phyloP scores from a whole-genome alignment of 139 green algal species.

The Chlorella sorokiniana region DNA sequence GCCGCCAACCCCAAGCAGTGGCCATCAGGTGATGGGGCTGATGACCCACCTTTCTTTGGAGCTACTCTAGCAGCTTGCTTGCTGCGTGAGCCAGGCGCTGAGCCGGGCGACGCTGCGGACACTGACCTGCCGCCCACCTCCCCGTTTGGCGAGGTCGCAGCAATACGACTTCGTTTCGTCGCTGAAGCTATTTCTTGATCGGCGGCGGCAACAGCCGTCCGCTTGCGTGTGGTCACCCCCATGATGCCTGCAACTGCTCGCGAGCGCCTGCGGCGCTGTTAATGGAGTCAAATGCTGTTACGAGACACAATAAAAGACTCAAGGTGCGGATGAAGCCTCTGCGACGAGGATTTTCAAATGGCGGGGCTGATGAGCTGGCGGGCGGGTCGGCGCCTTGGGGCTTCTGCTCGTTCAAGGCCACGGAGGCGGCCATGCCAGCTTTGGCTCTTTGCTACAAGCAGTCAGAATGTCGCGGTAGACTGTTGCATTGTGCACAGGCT shows the following conservation, averaged over 20 bases:
- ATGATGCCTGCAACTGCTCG: not conserved
- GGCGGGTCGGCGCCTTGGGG: no score
- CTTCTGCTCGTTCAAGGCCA: no score
- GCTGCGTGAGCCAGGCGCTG: not conserved
- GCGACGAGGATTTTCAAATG: no score
- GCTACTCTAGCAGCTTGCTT: not conserved
- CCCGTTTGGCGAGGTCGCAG: not conserved
- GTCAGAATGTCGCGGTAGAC: no score
- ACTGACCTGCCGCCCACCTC: no score
- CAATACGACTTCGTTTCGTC: not conserved
- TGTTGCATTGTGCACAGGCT: no score
- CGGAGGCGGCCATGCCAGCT: no score
- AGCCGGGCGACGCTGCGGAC: not conserved
- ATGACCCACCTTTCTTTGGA: slow-evolving; percentile 18
- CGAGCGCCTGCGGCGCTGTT: not conserved
- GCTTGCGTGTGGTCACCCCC: slow-evolving; percentile 19
- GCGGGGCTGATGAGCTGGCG: no score
- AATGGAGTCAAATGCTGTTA: no score
- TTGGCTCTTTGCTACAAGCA: no score
- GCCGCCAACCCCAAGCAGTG: not conserved
- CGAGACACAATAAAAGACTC: not conserved
- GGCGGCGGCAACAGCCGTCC: not conserved
- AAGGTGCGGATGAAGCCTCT: no score
- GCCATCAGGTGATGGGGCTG: not conserved
- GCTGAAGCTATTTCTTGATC: not conserved